Evolutionary conservation across 768 basidiomycete genomes (phyloP), one percentile per base, ranked within the genome.

Genomic region (Grammothele lineata): DNA sequence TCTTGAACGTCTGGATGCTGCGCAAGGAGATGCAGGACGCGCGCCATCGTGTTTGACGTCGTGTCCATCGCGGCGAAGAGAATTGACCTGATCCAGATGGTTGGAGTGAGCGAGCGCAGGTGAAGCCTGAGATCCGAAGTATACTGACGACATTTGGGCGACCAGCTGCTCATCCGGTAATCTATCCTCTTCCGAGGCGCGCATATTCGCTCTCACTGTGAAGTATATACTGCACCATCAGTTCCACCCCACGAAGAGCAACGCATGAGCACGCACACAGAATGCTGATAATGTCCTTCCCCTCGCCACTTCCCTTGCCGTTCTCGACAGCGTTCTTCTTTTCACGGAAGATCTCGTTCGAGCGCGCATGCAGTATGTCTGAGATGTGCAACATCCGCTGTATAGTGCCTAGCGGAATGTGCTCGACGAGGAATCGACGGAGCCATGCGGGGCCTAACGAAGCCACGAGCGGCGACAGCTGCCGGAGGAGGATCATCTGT

Each of bases 281-380:
- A 32, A 75, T 64, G 42, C 69, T 75, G 43, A 77, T 65, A 21
- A 78, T 67, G 54, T 76, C 75, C 30, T 72, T 69, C 10, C 69
- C 69, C 39, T 59, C 59, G 7, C 14, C 27, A n/a, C n/a, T 1
- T 53, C 61, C 30, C 64, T 60, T 25, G 70, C 69, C 6, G 66
- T 68, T 19, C 55, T 52, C 15, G 40, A 45, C 6, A 74, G 27
- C 23, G 21, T 48, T 52, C 45, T 66, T 67, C 57, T 75, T 76
- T 5, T 58, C 53, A 12, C 66, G 53, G 36, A 66, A 69, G 4
- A 78, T 68, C 5, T 63, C 56, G 5, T 55, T 43, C 3, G 74
- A 66, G 2, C 63, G 64, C 1, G 56, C 40, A 18, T 71, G 52
- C 53, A 77, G 62, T 0, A 62, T 54, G 39, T 70, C 69, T 0